Percentiles rank a stretch among this genome's conserved stretches.
Evolutionary conservation across 2,329 filamentous ascomycete species (phyloP).

Genomic region (Didymella keratinophila): DNA sequence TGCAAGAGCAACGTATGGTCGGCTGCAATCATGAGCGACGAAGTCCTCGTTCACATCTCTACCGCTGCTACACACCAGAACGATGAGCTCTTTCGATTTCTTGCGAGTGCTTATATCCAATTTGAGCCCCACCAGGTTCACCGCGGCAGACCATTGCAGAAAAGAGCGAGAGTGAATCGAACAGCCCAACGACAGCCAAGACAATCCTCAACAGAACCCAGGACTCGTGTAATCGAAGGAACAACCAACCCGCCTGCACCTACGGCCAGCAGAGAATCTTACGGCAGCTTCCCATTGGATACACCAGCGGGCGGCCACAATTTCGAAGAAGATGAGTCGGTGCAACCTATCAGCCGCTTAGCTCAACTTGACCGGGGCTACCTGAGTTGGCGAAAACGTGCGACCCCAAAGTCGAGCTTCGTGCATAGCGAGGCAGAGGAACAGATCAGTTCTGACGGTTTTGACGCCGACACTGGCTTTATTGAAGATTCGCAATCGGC

Average conservation of each 20-base stretch:
- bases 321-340: slow-evolving; percentile 14
- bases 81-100: slow-evolving; percentile 52
- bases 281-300: slow-evolving; percentile 46
- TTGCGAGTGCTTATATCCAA: slow-evolving; percentile 52
- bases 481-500: slow-evolving; percentile 57
- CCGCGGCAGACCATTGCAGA: not conserved
- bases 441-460: not conserved
- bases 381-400: slow-evolving; percentile 32
- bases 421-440: not conserved
- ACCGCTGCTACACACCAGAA: slow-evolving; percentile 52
- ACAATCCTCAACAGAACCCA: not conserved
- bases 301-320: slow-evolving; percentile 20
- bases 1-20: slow-evolving; percentile 11
- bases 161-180: not conserved
- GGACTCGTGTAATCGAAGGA: not conserved
- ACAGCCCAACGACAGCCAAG: not conserved
- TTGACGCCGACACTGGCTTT: slow-evolving; percentile 31
- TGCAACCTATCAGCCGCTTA: slow-evolving; percentile 32
- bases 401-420: slow-evolving; percentile 20
- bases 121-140: slow-evolving; percentile 38
- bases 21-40: slow-evolving; percentile 42
- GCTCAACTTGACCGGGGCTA: slow-evolving; percentile 39
- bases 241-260: slow-evolving; percentile 12
- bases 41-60: slow-evolving; percentile 57
- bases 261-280: slow-evolving; percentile 39